These are phyloP conservation scores for Aspergillus amoenus DNA, from an alignment of 2,329 filamentous ascomycete species.

Conservation along the genomic window DNA sequence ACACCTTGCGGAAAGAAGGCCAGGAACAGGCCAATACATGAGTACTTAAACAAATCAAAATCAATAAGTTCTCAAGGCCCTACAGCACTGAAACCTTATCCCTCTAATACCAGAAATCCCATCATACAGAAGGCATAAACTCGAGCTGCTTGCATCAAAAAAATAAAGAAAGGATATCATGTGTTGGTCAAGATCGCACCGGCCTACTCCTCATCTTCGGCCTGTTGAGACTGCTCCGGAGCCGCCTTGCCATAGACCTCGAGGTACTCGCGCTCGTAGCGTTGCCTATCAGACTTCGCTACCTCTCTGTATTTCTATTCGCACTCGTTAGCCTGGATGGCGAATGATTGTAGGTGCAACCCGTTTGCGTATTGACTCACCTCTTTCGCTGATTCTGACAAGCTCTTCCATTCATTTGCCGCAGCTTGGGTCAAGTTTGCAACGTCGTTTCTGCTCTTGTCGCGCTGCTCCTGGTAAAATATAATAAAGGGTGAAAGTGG, in stretches of 20 bases:
- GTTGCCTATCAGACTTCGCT: slow-evolving; percentile 26
- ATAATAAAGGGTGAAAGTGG: slow-evolving; percentile 38
- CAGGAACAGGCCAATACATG: background rate
- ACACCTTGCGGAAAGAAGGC: background rate
- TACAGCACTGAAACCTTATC: background rate
- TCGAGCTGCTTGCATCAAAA: background rate
- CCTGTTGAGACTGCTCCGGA: background rate
- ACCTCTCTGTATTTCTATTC: slow-evolving; percentile 30
- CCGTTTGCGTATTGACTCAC: slow-evolving; percentile 24
- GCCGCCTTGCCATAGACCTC: slow-evolving; percentile 37
- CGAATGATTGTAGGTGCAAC: background rate
- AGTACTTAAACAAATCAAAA: background rate
- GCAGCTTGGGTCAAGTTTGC: slow-evolving; percentile 32
- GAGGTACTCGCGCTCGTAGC: slow-evolving; percentile 36
- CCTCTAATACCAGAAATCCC: background rate
- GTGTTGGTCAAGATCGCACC: slow-evolving; percentile 5
- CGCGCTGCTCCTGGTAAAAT: slow-evolving; percentile 51
- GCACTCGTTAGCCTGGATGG: slow-evolving; percentile 13
- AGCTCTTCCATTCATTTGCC: slow-evolving; percentile 25
- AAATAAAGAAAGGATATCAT: background rate
- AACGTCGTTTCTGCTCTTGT: slow-evolving; percentile 49
- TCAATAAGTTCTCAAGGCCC: background rate
- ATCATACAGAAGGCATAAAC: background rate
- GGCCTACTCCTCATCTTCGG: background rate
- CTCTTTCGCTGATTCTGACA: slow-evolving; percentile 36